phyloP scores from a whole-genome alignment of 2,329 filamentous ascomycete species.

The Fusarium irregulare region DNA sequence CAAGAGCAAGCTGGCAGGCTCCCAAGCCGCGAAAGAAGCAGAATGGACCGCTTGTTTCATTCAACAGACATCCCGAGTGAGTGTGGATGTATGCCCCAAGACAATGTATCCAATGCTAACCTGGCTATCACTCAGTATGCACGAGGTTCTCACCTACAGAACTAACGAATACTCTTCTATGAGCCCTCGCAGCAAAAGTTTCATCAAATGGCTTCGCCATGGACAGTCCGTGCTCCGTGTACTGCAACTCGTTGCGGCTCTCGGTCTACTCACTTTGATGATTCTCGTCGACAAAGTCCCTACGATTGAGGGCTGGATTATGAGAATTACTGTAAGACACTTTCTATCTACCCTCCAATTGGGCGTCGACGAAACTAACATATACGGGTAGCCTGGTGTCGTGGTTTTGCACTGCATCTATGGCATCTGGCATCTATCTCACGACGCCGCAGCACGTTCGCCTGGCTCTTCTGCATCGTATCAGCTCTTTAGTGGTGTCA shows the following conservation, averaged over 20 bases:
- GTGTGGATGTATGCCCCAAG: slow-evolving; percentile 45
- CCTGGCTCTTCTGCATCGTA: slow-evolving; percentile 88
- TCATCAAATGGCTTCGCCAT: slow-evolving; percentile 75
- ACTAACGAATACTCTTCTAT: slow-evolving; percentile 72
- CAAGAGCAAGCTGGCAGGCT: slow-evolving; percentile 79
- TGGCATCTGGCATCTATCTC: slow-evolving; percentile 81
- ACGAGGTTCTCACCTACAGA: slow-evolving; percentile 72
- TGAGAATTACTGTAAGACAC: slow-evolving; percentile 77
- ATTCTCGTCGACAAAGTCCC: slow-evolving; percentile 79
- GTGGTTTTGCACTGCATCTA: slow-evolving; percentile 79
- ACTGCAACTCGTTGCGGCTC: slow-evolving; percentile 73
- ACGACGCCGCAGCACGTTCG: slow-evolving; percentile 76
- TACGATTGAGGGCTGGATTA: slow-evolving; percentile 76
- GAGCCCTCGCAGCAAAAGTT: slow-evolving; percentile 74
- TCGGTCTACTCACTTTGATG: slow-evolving; percentile 78
- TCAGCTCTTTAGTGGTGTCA: slow-evolving; percentile 81
- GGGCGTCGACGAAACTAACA: slow-evolving; percentile 14
- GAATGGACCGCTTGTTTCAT: slow-evolving; percentile 80
- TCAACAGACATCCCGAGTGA: slow-evolving; percentile 90
- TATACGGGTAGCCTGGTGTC: slow-evolving; percentile 73
- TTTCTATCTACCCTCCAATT: not conserved
- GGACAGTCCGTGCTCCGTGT: slow-evolving; percentile 76
- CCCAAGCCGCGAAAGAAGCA: slow-evolving; percentile 71
- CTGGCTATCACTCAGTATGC: slow-evolving; percentile 58
- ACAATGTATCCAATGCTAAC: not conserved